phyloP scores from a whole-genome alignment of 2,329 filamentous ascomycete species.

The Cucurbitaria berberidis region DNA sequence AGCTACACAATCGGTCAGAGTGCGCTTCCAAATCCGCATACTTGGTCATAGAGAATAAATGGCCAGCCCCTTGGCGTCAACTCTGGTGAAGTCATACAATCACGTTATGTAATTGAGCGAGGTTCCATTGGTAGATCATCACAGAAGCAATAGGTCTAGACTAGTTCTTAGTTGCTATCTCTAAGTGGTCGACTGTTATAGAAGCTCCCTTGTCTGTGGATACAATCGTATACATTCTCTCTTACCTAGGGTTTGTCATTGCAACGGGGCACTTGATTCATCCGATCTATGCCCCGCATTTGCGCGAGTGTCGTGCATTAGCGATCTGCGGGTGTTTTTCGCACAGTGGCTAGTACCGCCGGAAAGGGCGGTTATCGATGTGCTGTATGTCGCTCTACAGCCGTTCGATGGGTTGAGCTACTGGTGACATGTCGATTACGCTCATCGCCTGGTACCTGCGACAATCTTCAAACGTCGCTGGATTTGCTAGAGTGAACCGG shows the following conservation, averaged over 20 bases:
- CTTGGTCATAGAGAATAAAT: not conserved
- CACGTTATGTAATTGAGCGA: too few species aligned
- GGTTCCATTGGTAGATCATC: too few species aligned
- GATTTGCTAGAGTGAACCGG: not conserved
- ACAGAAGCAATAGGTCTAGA: too few species aligned
- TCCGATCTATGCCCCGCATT: not conserved
- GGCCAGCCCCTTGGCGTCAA: not conserved
- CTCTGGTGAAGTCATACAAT: not conserved
- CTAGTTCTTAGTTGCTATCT: not conserved
- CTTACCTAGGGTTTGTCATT: not conserved
- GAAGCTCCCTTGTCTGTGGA: not conserved
- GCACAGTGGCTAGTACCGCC: not conserved
- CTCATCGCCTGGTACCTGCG: not conserved
- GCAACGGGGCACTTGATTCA: not conserved
- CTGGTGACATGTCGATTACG: not conserved
- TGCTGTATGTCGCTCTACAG: not conserved
- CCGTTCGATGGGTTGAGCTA: not conserved
- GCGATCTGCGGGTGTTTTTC: not conserved
- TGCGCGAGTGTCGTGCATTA: not conserved
- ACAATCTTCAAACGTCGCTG: not conserved
- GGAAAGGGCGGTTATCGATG: not conserved
- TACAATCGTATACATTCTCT: not conserved
- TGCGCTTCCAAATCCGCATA: not conserved
- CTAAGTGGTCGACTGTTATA: not conserved
- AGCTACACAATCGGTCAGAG: not conserved